Conservation (phyloP, 1,139 yeast species). For the Candida sp. region DNA sequence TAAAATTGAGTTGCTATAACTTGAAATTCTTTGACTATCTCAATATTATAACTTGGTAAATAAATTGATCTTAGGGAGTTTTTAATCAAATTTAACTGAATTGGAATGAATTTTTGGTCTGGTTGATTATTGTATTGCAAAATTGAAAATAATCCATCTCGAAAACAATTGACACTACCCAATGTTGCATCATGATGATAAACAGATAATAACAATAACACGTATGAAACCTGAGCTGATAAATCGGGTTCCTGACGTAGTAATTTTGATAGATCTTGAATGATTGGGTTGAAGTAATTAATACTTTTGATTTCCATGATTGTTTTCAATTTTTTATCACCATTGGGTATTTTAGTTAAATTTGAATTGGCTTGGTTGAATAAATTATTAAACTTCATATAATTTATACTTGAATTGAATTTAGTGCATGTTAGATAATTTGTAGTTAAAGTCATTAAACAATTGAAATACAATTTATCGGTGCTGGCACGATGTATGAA, state of each 20-base stretch:
- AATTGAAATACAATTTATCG: conserved; percentile 1
- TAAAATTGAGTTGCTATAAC: conserved; percentile 17
- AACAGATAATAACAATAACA: conserved; percentile 39
- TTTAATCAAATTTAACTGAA: conserved; percentile 34
- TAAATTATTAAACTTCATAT: background rate
- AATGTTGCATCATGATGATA: conserved; percentile 45
- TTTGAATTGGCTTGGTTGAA: background rate
- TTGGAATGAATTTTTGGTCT: conserved; percentile 19
- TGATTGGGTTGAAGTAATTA: conserved; percentile 14
- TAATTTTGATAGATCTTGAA: conserved; percentile 28
- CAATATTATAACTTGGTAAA: conserved; percentile 35
- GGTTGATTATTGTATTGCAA: conserved; percentile 28
- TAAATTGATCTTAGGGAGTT: conserved; percentile 35
- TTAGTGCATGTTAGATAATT: background rate
- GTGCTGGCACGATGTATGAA: background rate
- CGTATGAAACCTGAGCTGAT: conserved; percentile 36
- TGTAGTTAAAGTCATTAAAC: conserved; percentile 1
- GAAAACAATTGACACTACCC: conserved; percentile 36
- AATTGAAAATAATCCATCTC: conserved; percentile 41
- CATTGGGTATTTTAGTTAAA: background rate
- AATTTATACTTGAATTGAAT: background rate
- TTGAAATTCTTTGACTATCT: conserved; percentile 28
- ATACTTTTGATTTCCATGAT: conserved; percentile 14
- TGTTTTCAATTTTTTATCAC: background rate
- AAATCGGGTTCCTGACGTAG: conserved; percentile 32